phyloP scores from a whole-genome alignment of 176 grass and related monocot genomes.

The Echinochloa phyllopogon region DNA sequence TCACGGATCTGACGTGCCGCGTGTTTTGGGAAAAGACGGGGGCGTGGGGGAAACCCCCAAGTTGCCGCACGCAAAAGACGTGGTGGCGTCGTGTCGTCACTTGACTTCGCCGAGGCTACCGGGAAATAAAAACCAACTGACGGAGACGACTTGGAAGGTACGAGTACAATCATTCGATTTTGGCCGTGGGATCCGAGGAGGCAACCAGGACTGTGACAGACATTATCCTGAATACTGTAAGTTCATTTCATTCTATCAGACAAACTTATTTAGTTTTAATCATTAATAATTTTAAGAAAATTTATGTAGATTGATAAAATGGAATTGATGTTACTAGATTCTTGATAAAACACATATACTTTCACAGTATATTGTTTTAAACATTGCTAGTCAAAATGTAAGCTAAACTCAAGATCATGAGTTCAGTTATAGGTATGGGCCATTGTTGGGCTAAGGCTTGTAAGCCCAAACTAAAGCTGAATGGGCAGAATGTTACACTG shows the following conservation, averaged over 20 bases:
- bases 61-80: background rate
- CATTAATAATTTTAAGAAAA: too few relatives aligned
- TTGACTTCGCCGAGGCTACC: background rate
- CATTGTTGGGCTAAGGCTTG: background rate
- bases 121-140: background rate
- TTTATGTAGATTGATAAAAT: too few relatives aligned
- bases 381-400: too few relatives aligned
- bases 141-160: background rate
- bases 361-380: too few relatives aligned
- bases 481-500: too few relatives aligned
- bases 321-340: too few relatives aligned
- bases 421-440: background rate
- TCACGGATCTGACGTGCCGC: background rate
- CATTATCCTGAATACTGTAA: too few relatives aligned
- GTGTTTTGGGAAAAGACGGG: background rate
- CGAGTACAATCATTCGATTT: background rate
- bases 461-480: background rate
- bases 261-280: too few relatives aligned
- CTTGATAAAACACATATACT: too few relatives aligned
- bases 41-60: slow-evolving; percentile 12
- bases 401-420: too few relatives aligned
- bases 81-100: background rate
- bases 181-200: background rate
- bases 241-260: too few relatives aligned
- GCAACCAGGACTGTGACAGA: too few relatives aligned